Evolutionary conservation across 306 rosid genomes (phyloP).

Genomic region (Geum urbanum): DNA sequence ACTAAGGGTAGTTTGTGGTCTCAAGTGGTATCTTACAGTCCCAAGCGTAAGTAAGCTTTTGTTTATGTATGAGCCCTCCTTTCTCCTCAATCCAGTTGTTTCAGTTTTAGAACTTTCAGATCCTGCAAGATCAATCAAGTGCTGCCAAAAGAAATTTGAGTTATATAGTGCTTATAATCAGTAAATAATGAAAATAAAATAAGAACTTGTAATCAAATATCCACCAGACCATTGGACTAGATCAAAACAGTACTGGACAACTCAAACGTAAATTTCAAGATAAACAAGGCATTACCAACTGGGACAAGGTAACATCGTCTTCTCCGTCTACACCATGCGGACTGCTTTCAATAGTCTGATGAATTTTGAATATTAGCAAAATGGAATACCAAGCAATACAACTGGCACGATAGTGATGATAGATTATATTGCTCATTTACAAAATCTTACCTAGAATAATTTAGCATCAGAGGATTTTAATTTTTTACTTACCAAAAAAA

Average conservation of each 20-base stretch:
- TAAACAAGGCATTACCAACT: constrained; percentile 46
- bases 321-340: constrained; percentile 60
- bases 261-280: constrained; percentile 18
- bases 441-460: background rate
- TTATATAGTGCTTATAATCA: constrained; percentile 19
- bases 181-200: background rate
- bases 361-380: constrained; percentile 16
- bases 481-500: background rate
- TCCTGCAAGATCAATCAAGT: constrained; percentile 93
- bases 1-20: background rate
- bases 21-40: constrained; percentile 50
- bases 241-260: constrained; percentile 2
- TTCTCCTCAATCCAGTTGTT: constrained; percentile 83
- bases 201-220: constrained; percentile 9
- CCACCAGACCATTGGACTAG: constrained; percentile 15
- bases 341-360: constrained; percentile 84
- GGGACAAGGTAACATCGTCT: constrained; percentile 80
- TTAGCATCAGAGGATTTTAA: background rate
- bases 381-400: constrained; percentile 5
- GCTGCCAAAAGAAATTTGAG: constrained; percentile 47
- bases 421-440: background rate
- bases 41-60: constrained; percentile 88
- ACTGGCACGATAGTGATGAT: background rate
- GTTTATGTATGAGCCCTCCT: constrained; percentile 86
- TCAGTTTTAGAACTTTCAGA: constrained; percentile 91